Percentiles rank a stretch among this genome's conserved stretches.
Conservation (phyloP, 169 alveolate species). For the Eimeria sp. region DNA sequence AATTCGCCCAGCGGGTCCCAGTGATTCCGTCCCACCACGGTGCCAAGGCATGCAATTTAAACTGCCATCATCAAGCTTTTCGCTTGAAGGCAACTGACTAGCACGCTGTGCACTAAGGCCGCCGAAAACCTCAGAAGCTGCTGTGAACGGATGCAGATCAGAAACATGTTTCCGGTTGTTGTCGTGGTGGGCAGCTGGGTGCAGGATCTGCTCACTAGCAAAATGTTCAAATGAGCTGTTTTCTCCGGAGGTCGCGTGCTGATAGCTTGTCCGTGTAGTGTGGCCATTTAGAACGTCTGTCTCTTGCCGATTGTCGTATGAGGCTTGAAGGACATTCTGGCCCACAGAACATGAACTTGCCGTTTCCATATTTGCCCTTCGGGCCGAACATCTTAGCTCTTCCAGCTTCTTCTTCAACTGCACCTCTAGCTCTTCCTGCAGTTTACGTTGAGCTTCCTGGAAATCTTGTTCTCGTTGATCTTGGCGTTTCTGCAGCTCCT, state of each 20-base stretch:
- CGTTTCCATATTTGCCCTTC: not conserved
- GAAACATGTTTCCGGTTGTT: not conserved
- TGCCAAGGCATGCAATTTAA: not conserved
- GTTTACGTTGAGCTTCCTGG: constrained; percentile 58
- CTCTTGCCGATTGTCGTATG: not conserved
- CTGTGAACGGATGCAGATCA: not conserved
- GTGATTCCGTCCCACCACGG: not conserved
- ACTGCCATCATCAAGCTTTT: not conserved
- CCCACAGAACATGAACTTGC: constrained; percentile 9
- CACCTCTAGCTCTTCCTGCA: constrained; percentile 49
- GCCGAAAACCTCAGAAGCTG: not conserved
- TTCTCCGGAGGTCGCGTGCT: not conserved
- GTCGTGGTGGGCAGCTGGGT: constrained; percentile 10
- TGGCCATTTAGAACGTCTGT: not conserved
- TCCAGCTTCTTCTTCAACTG: constrained; percentile 43
- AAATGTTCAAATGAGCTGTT: not conserved
- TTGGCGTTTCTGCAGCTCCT: constrained; percentile 53
- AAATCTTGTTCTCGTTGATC: constrained; percentile 58
- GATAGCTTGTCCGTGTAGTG: not conserved
- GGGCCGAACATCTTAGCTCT: constrained; percentile 47
- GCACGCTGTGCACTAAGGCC: not conserved
- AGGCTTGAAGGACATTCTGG: not conserved
- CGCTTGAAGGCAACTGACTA: constrained; percentile 17
- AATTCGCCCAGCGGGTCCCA: constrained; percentile 4
- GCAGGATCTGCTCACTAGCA: not conserved